Evolutionary conservation across 495 filamentous ascomycete species (phyloP).

Genomic region (Hyaloscypha hepaticicola): DNA sequence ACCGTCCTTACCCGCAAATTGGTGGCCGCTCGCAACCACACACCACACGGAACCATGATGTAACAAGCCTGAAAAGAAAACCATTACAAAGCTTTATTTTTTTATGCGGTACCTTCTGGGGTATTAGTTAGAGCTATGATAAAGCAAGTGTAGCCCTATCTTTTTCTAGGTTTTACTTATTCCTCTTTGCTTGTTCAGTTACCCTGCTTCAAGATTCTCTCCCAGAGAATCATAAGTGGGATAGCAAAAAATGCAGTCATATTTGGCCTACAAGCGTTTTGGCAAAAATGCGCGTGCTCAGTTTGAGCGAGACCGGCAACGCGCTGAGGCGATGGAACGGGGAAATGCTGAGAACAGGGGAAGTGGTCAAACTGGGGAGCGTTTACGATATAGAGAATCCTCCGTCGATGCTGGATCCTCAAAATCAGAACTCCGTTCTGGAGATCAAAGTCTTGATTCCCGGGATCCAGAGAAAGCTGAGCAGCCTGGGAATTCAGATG

Average conservation of each 20-base stretch:
- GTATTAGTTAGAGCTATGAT: background rate
- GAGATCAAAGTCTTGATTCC: conserved; percentile 1
- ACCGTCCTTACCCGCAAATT: background rate
- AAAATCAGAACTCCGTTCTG: conserved; percentile 1
- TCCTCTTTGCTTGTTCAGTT: background rate
- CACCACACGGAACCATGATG: background rate
- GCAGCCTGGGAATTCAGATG: background rate
- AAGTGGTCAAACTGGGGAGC: background rate
- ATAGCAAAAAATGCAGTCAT: conserved; percentile 20
- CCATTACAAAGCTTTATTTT: background rate
- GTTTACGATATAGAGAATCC: conserved; percentile 5
- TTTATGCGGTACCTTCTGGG: background rate
- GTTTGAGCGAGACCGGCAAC: conserved; percentile 19
- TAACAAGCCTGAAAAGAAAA: background rate
- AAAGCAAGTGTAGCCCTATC: background rate
- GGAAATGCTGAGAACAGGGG: conserved; percentile 14
- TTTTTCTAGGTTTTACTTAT: background rate
- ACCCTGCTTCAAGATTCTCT: background rate
- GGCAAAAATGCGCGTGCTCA: conserved; percentile 14
- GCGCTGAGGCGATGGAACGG: conserved; percentile 18
- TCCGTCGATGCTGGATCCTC: conserved; percentile 14
- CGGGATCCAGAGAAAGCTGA: conserved; percentile 16
- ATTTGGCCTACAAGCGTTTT: conserved; percentile 22
- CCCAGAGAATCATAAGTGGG: background rate
- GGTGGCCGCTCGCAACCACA: background rate